Evolutionary conservation across 352 stramenopile species (phyloP), one percentile per base, ranked within the genome.

Genomic region (Phytophthora nicotianae): DNA sequence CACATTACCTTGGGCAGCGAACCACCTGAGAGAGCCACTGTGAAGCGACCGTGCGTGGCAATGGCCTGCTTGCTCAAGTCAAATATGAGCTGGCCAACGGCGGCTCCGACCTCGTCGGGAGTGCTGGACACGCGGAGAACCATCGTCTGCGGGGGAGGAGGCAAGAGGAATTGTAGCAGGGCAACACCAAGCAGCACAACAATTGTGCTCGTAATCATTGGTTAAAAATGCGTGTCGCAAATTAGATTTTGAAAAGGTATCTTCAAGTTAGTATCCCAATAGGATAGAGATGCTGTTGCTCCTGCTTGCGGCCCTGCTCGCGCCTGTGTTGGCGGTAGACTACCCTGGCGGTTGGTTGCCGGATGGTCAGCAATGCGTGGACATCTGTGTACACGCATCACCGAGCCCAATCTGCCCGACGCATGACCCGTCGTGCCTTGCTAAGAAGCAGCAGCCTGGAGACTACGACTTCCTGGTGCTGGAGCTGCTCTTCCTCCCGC

Each of bases 21-120:
- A 33, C 88, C 88, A 38, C 90, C 90, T 23, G 89, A 97, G 48
- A 97, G 77, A 47, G 90, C 90, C 52, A 97, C 54, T 13, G 82
- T 91, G 70, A 96, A 96, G 63, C 75, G 73, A 45, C 77, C 87
- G 47, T 74, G 62, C 19, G 69, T 48, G 1, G 72, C 69, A 46
- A 94, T 93, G 13, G 82, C 68, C 17, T 88, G 61, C 58, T 86
- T 65, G 75, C 83, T 93, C 14, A 84, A 59, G 46, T 89, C 68
- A 21, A 81, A 73, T 33, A 94, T 81, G 37, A 94, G 69, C 47
- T 79, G 54, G n/a, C 79, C 82, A 17, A 93, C 81, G 1, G 74
- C 62, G 23, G 59, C 62, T 46, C 85, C 87, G 21, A 95, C 85
- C 41, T 83, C 68, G 46, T 93, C 85, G 16, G 75, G 52, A 35